Base-by-base conservation (phyloP, 805 yeast species). In the Nakazawaea peltata region DNA sequence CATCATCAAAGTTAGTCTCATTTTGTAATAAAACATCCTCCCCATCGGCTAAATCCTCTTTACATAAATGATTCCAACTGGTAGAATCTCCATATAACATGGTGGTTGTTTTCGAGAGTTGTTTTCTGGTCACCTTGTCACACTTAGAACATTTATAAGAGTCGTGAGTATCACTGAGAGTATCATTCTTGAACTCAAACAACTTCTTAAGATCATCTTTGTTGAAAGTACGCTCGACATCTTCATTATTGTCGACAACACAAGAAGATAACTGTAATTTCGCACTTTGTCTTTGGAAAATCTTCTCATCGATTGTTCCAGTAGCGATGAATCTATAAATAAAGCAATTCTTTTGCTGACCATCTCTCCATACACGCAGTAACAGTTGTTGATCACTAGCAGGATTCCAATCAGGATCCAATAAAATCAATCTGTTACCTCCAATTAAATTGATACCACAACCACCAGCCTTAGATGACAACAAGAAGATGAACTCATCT, bases 301-400 rank as follows among this genome's bases (percentile, higher is more conserved):
- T 92, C 57, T 92, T 92, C 50, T 90, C 98, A 50, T 90, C 98
- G 36, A 90, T 92, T 2, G 95, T 77, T 10, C 98, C 98, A 0
- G 97, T 87, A 5, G 94, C 73, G 39, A 90, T 88, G 47, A 92
- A 88, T 46, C 98, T 67, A 56, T 92, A 92, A 27, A 90, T 92
- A 50, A 81, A 90, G 62, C 98, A 92, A 55, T 84, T 95, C 57
- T 90, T 92, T 67, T 84, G 90, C 53, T 90, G 98, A 0, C 98
- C 98, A 60, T 92, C 98, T 67, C 98, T 77, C 97, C 97, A 92
- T 4, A 92, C 95, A 56, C 98, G 73, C 0, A 97, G 97, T 42
- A 92, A 65, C 0, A 97, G 97, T 59, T 90, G 98, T 54, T 92
- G 97, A 53, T 90, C 98, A 1, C 95, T 81, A 0, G 98, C 97